Evolutionary conservation across 202 grass and related monocot species (phyloP).

Genomic region (Schoenoplectus tabernaemontani): DNA sequence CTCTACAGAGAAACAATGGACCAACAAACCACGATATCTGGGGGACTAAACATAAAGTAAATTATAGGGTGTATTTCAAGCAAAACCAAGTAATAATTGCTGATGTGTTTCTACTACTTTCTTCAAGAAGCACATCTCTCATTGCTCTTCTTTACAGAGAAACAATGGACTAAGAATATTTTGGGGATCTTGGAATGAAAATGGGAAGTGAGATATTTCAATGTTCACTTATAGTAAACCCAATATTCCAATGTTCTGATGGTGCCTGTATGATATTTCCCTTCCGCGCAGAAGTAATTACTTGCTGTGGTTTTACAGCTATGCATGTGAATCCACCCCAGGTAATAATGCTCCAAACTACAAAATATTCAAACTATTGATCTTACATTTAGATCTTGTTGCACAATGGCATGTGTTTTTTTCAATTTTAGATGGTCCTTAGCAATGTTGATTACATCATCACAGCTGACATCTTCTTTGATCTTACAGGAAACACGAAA

Average conservation of each 20-base stretch:
- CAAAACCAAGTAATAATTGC: no score
- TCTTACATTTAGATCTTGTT: constrained; percentile 52
- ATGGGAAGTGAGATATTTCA: neutral
- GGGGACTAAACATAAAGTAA: no score
- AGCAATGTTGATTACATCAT: constrained; percentile 35
- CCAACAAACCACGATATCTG: no score
- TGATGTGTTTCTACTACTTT: no score
- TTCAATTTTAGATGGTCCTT: constrained; percentile 51
- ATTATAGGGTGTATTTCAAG: no score
- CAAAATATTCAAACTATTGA: neutral
- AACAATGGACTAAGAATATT: neutral
- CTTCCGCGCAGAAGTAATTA: neutral
- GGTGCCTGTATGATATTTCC: neutral
- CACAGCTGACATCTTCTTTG: constrained; percentile 30
- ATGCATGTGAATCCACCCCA: neutral
- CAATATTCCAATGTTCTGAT: neutral
- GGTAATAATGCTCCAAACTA: neutral
- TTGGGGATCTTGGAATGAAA: neutral
- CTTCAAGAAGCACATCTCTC: no score
- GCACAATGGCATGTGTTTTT: constrained; percentile 32
- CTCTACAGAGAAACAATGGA: neutral
- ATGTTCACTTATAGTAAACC: neutral
- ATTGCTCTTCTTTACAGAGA: neutral
- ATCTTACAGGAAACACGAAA: constrained; percentile 41
- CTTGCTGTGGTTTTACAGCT: neutral